A percentile compares a stretch with the other conserved stretches of the same genome.
Evolutionary conservation across 768 basidiomycete species (phyloP).

Genomic region (Russula griseocarnosa): DNA sequence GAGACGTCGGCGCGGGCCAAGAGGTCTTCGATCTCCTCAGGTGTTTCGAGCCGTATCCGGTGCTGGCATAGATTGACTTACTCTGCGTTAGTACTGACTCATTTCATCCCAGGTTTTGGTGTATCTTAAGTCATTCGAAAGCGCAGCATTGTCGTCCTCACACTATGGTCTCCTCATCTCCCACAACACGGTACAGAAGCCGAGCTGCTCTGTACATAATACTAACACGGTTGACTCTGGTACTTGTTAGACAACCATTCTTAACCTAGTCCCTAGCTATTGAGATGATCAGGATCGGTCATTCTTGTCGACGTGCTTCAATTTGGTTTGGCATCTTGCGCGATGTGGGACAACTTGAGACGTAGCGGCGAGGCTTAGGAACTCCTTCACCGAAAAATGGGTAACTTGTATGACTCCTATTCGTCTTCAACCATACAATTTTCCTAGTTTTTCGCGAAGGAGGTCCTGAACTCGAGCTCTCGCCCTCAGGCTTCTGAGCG

Average conservation of each 20-base stretch:
- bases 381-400: not conserved
- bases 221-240: not conserved
- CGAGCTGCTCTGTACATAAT: not conserved
- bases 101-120: no score
- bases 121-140: no score
- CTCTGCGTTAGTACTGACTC: no score
- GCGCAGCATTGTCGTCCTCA: not conserved
- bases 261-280: not conserved
- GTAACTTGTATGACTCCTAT: no score
- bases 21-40: not conserved
- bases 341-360: not conserved
- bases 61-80: no score
- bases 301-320: not conserved
- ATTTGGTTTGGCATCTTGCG: not conserved
- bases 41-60: no score
- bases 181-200: not conserved
- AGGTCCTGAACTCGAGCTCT: not conserved
- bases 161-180: not conserved
- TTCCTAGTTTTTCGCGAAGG: not conserved
- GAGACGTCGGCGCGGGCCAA: no score
- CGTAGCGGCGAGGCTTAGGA: not conserved
- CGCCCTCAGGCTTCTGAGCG: no score
- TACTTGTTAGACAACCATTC: not conserved
- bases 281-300: not conserved
- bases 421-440: not conserved